phyloP scores from a whole-genome alignment of 805 yeast species.

The Debaryomyces tyrocola region DNA sequence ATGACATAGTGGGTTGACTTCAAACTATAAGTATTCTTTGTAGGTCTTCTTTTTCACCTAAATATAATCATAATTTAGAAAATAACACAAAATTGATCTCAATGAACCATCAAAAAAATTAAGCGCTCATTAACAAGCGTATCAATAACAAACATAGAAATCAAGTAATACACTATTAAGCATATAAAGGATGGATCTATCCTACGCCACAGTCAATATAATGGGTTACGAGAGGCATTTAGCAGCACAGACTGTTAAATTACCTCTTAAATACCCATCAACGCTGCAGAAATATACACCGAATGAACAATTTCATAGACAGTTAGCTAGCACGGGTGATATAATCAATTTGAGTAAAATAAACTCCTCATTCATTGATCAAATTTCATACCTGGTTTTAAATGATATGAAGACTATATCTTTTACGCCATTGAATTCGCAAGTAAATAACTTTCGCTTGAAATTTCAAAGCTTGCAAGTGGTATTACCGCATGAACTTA shows the following conservation, averaged over 20 bases:
- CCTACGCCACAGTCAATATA: slow-evolving; percentile 18
- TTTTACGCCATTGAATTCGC: slow-evolving; percentile 41
- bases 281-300: slow-evolving; percentile 5
- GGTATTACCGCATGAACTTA: slow-evolving; percentile 23
- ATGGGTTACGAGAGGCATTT: slow-evolving; percentile 19
- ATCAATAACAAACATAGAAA: background rate
- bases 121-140: background rate
- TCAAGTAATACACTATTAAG: slow-evolving; percentile 5
- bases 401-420: slow-evolving; percentile 30
- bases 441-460: slow-evolving; percentile 30
- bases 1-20: slow-evolving; percentile 56
- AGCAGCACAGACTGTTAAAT: slow-evolving; percentile 13
- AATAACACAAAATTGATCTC: background rate
- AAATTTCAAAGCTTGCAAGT: slow-evolving; percentile 33
- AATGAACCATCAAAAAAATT: background rate
- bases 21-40: background rate
- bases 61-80: background rate
- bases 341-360: slow-evolving; percentile 21
- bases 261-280: slow-evolving; percentile 26
- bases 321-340: slow-evolving; percentile 19
- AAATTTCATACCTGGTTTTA: slow-evolving; percentile 29
- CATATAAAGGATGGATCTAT: slow-evolving; percentile 6
- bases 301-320: slow-evolving; percentile 23
- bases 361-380: slow-evolving; percentile 22
- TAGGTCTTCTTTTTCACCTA: no score